Evolutionary conservation across 2,329 filamentous ascomycete species (phyloP).

Genomic region (Pseudogymnoascus sp.): DNA sequence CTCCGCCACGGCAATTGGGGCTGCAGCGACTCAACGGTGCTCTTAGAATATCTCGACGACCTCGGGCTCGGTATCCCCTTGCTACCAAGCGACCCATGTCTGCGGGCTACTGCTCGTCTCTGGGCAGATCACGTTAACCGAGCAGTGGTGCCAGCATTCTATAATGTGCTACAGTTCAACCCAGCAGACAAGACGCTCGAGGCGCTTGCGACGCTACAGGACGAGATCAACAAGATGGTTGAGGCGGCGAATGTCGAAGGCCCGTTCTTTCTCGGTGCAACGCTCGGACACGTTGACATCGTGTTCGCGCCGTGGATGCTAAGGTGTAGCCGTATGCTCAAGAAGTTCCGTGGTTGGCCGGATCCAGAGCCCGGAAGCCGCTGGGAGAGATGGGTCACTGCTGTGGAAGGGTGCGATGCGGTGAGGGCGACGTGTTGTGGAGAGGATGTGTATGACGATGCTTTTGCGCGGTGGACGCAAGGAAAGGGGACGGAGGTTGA

Average conservation of each 20-base stretch:
- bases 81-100: constrained; percentile 58
- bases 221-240: constrained; percentile 48
- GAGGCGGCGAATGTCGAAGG: constrained; percentile 29
- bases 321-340: constrained; percentile 31
- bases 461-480: background rate
- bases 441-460: constrained; percentile 3
- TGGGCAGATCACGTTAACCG: constrained; percentile 72
- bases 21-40: constrained; percentile 71
- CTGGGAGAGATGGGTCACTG: constrained; percentile 33
- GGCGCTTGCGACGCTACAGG: constrained; percentile 54
- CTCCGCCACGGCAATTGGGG: constrained; percentile 74
- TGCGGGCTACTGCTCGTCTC: constrained; percentile 66
- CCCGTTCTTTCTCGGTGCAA: constrained; percentile 30
- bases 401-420: constrained; percentile 32
- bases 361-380: constrained; percentile 30
- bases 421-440: constrained; percentile 29
- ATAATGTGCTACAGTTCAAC: constrained; percentile 29
- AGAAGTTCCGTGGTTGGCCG: constrained; percentile 34
- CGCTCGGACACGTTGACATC: constrained; percentile 33
- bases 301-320: constrained; percentile 36
- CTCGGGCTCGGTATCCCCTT: constrained; percentile 52
- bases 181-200: constrained; percentile 44
- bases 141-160: constrained; percentile 69
- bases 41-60: constrained; percentile 86
- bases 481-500: background rate